These are phyloP conservation scores for Tieghemiomyces parasiticus DNA, from an alignment of 192 early-diverging fungal species.

Conservation along the genomic window DNA sequence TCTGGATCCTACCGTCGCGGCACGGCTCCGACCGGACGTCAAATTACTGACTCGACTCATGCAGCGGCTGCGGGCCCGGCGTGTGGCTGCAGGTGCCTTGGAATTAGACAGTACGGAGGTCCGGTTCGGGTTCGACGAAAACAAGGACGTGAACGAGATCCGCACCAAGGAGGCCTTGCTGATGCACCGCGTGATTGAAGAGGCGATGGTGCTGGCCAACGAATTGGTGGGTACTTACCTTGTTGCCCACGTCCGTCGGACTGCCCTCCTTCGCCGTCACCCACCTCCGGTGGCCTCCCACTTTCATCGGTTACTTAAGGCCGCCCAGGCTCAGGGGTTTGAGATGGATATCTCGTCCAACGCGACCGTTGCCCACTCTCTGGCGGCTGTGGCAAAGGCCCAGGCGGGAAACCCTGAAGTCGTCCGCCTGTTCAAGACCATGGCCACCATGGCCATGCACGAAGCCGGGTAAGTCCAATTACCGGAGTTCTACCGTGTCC, in stretches of 20 bases:
- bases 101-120: constrained; percentile 60
- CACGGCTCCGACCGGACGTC: constrained; percentile 23
- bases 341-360: constrained; percentile 48
- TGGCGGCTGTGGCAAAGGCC: constrained; percentile 24
- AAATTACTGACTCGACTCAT: constrained; percentile 32
- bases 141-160: constrained; percentile 42
- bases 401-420: constrained; percentile 32
- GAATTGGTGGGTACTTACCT: constrained; percentile 43
- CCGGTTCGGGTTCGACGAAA: constrained; percentile 48
- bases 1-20: constrained; percentile 23
- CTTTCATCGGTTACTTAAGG: constrained; percentile 41
- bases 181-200: constrained; percentile 59
- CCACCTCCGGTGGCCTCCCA: constrained; percentile 41
- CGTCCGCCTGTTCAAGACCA: constrained; percentile 43
- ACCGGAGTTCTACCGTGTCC: too few relatives aligned
- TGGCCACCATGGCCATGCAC: constrained; percentile 64
- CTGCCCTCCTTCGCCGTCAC: constrained; percentile 53
- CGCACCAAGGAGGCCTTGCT: constrained; percentile 46
- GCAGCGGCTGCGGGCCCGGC: constrained; percentile 35
- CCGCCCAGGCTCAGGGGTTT: constrained; percentile 40
- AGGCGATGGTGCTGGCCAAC: constrained; percentile 73
- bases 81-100: constrained; percentile 41
- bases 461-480: constrained; percentile 39
- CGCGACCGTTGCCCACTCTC: constrained; percentile 38
- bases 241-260: constrained; percentile 30